phyloP scores from a whole-genome alignment of 2,329 filamentous ascomycete species.

The Botryosphaeria agaves region DNA sequence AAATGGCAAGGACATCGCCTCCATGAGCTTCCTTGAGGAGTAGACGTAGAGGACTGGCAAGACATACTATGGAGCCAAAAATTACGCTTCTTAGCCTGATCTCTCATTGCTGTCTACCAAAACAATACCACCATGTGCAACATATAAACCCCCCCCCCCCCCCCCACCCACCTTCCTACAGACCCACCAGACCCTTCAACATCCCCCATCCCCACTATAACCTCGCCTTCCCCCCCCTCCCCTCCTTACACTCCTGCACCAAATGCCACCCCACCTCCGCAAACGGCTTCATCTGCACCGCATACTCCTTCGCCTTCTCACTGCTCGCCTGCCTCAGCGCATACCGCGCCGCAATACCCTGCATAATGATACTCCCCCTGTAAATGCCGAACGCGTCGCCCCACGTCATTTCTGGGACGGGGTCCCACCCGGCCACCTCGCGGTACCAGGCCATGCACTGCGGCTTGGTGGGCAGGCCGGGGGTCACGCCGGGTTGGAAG shows the following conservation, averaged over 20 bases:
- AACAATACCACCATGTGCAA: too few species aligned
- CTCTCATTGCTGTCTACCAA: too few species aligned
- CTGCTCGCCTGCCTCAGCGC: conserved; percentile 81
- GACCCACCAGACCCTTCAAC: not conserved
- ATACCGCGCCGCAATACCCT: conserved; percentile 83
- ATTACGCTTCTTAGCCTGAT: too few species aligned
- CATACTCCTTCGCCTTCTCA: conserved; percentile 59
- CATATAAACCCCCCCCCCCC: too few species aligned
- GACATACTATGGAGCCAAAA: too few species aligned
- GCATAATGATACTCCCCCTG: conserved; percentile 46
- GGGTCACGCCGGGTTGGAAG: conserved; percentile 45
- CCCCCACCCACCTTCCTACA: not conserved
- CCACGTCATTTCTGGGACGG: conserved; percentile 42
- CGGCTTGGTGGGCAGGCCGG: conserved; percentile 45
- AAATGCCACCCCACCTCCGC: conserved; percentile 65
- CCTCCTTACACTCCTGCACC: conserved; percentile 35
- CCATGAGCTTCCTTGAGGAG: too few species aligned
- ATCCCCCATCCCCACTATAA: conserved; percentile 10
- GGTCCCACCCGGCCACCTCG: conserved; percentile 54
- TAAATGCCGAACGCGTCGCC: conserved; percentile 46
- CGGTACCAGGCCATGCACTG: conserved; percentile 49
- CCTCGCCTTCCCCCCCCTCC: conserved; percentile 16
- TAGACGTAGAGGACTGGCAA: too few species aligned
- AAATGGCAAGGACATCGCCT: too few species aligned
- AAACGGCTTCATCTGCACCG: conserved; percentile 48